These are phyloP conservation scores for Fusarium cicatricum DNA, from an alignment of 2,329 filamentous ascomycete genomes.

Conservation along the genomic window DNA sequence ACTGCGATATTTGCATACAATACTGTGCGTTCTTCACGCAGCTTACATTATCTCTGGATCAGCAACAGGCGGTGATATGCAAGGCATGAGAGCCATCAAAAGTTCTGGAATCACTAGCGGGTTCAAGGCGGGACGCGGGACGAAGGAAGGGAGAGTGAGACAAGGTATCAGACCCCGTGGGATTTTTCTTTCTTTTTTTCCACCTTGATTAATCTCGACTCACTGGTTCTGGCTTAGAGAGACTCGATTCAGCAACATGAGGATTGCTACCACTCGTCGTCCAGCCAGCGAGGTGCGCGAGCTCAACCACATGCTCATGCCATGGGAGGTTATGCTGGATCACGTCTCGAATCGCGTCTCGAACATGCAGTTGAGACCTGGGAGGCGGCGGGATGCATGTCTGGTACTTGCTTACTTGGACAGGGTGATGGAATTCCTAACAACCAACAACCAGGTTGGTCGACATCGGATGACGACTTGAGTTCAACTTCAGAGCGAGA, in stretches of 20 bases:
- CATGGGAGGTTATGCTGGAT: not conserved
- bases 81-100: not conserved
- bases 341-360: no score
- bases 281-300: constrained; percentile 19
- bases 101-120: not conserved
- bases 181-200: not conserved
- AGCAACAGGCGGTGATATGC: not conserved
- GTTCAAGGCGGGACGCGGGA: constrained; percentile 1
- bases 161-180: constrained; percentile 6
- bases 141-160: constrained; percentile 23
- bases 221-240: not conserved
- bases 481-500: no score
- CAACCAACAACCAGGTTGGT: no score
- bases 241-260: not conserved
- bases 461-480: no score
- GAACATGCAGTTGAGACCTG: constrained; percentile 3
- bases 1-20: not conserved
- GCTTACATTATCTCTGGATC: not conserved
- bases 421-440: not conserved
- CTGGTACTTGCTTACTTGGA: not conserved
- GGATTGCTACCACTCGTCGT: constrained; percentile 8
- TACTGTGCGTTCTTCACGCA: not conserved
- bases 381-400: not conserved
- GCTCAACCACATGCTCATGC: constrained; percentile 10
- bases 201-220: not conserved